Base-by-base conservation (phyloP, 768 basidiomycete genomes). In the Boletus sp. region DNA sequence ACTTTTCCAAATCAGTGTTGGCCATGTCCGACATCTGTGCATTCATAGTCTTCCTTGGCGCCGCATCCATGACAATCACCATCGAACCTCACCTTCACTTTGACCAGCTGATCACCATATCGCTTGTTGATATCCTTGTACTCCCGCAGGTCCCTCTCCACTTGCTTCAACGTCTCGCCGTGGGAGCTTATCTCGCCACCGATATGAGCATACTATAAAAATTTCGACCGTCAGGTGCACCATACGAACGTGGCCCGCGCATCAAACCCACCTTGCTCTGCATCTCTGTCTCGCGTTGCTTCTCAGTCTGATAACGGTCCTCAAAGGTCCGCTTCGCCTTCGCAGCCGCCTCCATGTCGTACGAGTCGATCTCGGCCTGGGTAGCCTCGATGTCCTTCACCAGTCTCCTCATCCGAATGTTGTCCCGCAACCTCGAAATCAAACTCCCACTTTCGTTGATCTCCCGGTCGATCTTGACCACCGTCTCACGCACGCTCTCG, bases 11-110 rank as follows among this genome's bases (percentile, higher is more conserved):
- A 70, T 99, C 97, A 55, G 83, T 89, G 70, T 96, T 98, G 7
- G 96, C 94, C 87, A 98, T 93, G 70, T 98, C 95, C 32, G 94
- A 93, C 74, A 97, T 92, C 95, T 98, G n/a, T n/a, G n/a, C n/a
- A 60, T 39, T 25, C 43, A 27, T 3, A 9, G 13, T 23, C 33
- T 9, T 14, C 9, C 27, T 23, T 47, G 27, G 47, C 42, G 35
- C 19, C 47, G n/a, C 29, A 40, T 9, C 25, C 33, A 14, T 41
- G 50, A 51, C 41, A 37, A 30, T 17, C 51, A 44, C 19, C 40
- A 8, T 45, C 41, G 21, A 51, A 57, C 34, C 74, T 38, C 62
- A 93, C 95, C 82, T 98, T 98, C 65, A 97, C 94, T 75, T 87
- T 90, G 64, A 98, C 83, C 47, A 98, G 79, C 66, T 98, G 95